phyloP scores from a whole-genome alignment of 495 filamentous ascomycete species.

The Neurospora pannonica region DNA sequence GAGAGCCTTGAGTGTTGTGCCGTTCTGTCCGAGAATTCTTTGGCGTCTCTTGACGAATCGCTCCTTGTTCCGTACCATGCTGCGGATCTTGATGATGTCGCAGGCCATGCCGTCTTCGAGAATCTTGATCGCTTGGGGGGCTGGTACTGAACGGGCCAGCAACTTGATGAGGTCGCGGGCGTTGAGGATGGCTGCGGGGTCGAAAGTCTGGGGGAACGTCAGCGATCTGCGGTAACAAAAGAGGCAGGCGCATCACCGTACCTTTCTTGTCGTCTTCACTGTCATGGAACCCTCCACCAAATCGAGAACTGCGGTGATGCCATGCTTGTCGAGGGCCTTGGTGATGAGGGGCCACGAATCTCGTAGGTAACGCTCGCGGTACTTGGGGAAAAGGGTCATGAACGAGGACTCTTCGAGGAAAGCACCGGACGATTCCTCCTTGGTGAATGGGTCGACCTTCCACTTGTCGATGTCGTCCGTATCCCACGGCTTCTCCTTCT shows the following conservation, averaged over 20 bases:
- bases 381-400: slow-evolving; percentile 90
- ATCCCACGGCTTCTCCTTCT: slow-evolving; percentile 94
- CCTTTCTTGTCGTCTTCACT: slow-evolving; percentile 74
- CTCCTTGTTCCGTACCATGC: slow-evolving; percentile 86
- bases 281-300: slow-evolving; percentile 94
- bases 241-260: background rate
- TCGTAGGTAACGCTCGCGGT: slow-evolving; percentile 87
- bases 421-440: slow-evolving; percentile 75
- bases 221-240: background rate
- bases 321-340: slow-evolving; percentile 66
- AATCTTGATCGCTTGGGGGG: slow-evolving; percentile 87
- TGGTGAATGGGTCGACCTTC: slow-evolving; percentile 83
- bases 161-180: slow-evolving; percentile 91
- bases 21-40: slow-evolving; percentile 63
- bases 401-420: slow-evolving; percentile 88
- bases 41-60: slow-evolving; percentile 95
- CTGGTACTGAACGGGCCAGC: slow-evolving; percentile 82
- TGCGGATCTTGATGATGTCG: slow-evolving; percentile 90
- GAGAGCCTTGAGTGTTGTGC: slow-evolving; percentile 65
- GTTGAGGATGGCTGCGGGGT: slow-evolving; percentile 90
- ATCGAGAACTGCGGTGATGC: slow-evolving; percentile 83
- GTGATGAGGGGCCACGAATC: slow-evolving; percentile 85
- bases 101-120: slow-evolving; percentile 81
- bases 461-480: slow-evolving; percentile 97
- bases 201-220: slow-evolving; percentile 54